phyloP scores from a whole-genome alignment of 169 alveolate species.

The Besnoitia besnoiti region DNA sequence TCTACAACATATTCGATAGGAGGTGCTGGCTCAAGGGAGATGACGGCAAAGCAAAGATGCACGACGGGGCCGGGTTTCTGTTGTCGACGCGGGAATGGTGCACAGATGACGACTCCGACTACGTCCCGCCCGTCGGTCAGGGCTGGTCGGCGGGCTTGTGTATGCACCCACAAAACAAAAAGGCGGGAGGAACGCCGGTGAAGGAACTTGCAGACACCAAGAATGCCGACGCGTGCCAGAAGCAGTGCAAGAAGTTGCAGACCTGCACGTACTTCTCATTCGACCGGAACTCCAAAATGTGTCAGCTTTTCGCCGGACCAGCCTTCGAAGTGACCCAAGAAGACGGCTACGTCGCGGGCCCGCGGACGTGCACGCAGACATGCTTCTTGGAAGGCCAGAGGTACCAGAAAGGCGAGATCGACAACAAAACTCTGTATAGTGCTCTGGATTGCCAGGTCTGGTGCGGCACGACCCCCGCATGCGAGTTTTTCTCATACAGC shows the following conservation, averaged over 20 bases:
- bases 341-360: neutral
- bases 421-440: neutral
- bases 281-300: neutral
- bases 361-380: neutral
- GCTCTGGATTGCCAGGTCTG: neutral
- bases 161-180: neutral
- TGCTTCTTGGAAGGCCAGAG: neutral
- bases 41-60: neutral
- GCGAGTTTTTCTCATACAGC: neutral
- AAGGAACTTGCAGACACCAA: neutral
- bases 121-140: neutral
- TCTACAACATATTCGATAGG: neutral
- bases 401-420: neutral
- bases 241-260: neutral
- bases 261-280: neutral
- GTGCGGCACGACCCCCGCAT: neutral
- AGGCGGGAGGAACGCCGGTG: neutral
- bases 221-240: slow-evolving; percentile 1
- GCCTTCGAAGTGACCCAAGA: neutral
- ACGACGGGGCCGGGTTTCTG: neutral
- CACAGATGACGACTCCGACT: neutral
- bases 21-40: neutral
- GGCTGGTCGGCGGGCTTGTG: neutral
- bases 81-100: neutral
- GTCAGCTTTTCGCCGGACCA: neutral